Evolutionary conservation across 2,329 filamentous ascomycete genomes (phyloP), one percentile per base, ranked within the genome.

Genomic region (Phyllachora maydis): DNA sequence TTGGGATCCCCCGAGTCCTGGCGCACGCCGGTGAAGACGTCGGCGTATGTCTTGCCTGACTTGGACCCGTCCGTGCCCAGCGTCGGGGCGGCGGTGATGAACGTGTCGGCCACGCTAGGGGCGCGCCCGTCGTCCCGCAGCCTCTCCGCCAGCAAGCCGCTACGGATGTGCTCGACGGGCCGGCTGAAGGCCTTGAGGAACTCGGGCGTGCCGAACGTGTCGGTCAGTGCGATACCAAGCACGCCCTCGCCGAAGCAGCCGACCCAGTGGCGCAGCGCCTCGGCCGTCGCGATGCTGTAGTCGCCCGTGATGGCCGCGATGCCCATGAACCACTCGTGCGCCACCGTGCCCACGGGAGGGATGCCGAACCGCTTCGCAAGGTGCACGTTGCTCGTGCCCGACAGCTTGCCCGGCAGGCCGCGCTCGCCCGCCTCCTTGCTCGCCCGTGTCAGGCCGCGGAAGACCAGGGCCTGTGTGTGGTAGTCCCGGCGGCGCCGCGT

Each of bases 301-400:
- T 93, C 66, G 31, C 79, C 63, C 4, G 74, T 78, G 35, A 93
- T 81, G 18, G 88, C 83, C 1, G 88, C 88, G 31, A 91, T 85
- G 19, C 81, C 83, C 88, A 98, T 98, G 55, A 93, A 95, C 88
- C 88, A 98, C 50, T 98, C 88, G 41, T 98, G 88, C 1, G 88
- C 88, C 2, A 69, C 64, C 0, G 88, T 98, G 4, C 88, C 88
- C 8, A 95, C 65, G 0, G 88, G 82, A 4, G 68, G 54, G 21
- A 93, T 67, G 21, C 68, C 70, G 48, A 91, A 85, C 38, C 81
- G 75, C 81, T 91, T 92, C 8, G 88, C 88, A 34, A 98, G 68
- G 44, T 95, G 85, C 4, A 98, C 88, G 40, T 98, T 98, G 46
- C 83, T 95, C 1, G 85, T 92, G 8, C 88, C 88, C 0, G 73